A percentile compares a stretch with the other conserved stretches of the same genome.
Conservation (phyloP, 164 flowering plant species). For the Magnolia kwangsiensis region DNA sequence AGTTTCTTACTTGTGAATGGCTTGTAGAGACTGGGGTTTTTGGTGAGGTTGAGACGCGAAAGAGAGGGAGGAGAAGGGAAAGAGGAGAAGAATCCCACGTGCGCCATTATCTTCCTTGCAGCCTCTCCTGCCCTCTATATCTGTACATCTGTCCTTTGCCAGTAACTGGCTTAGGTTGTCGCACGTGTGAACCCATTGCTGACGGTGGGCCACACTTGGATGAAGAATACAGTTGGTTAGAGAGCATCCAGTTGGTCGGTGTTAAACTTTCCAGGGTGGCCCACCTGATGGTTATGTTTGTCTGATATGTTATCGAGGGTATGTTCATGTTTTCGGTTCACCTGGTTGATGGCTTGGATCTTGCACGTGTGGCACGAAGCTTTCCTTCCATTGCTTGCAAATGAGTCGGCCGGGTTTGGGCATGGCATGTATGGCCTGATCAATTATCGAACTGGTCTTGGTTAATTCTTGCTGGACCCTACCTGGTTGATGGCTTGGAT, state of each 20-base stretch:
- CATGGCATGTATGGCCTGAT: not conserved
- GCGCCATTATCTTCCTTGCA: slow-evolving; percentile 25
- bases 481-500: no score
- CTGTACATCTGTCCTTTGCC: not conserved
- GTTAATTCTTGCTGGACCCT: no score
- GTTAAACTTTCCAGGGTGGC: not conserved
- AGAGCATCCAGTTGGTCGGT: no score
- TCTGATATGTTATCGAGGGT: not conserved
- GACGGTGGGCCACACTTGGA: no score
- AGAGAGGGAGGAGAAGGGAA: slow-evolving; percentile 16
- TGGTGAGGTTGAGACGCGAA: slow-evolving; percentile 7
- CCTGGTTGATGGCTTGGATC: not conserved
- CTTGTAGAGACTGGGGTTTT: slow-evolving; percentile 2
- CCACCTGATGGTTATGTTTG: not conserved
- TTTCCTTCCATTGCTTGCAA: not conserved
- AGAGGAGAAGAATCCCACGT: slow-evolving; percentile 19
- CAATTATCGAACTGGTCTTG: not conserved
- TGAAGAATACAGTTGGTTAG: no score
- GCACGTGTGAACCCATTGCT: not conserved
- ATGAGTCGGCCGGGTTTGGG: not conserved
- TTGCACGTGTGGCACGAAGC: not conserved
- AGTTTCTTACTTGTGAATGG: slow-evolving; percentile 30
- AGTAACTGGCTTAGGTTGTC: not conserved
- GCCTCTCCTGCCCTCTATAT: not conserved
- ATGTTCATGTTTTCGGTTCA: no score